Conservation (phyloP, 2,329 filamentous ascomycete species). For the Sphaceloma murrayae region DNA sequence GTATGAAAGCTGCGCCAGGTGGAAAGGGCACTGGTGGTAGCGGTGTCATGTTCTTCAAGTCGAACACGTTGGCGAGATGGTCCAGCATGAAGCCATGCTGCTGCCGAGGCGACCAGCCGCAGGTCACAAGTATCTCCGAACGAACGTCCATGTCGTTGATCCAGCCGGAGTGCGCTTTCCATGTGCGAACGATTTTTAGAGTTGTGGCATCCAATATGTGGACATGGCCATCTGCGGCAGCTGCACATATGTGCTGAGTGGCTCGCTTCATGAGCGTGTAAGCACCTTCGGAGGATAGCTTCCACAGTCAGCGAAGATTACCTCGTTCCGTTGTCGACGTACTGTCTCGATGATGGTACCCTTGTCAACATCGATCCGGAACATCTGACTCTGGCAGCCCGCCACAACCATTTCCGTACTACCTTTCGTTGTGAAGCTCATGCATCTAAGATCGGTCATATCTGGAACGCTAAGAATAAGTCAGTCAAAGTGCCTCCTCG, state of each 20-base stretch:
- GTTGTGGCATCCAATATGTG: slow-evolving; percentile 75
- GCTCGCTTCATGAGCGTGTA: slow-evolving; percentile 90
- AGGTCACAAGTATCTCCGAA: slow-evolving; percentile 90
- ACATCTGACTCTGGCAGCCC: slow-evolving; percentile 77
- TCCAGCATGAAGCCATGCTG: slow-evolving; percentile 74
- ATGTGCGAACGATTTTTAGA: slow-evolving; percentile 71
- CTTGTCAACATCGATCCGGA: slow-evolving; percentile 58
- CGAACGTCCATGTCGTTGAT: slow-evolving; percentile 97
- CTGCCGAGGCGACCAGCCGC: slow-evolving; percentile 80
- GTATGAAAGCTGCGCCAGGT: slow-evolving; percentile 83
- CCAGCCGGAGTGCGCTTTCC: slow-evolving; percentile 79
- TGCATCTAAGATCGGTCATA: slow-evolving; percentile 83
- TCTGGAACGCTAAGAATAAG: slow-evolving; percentile 49
- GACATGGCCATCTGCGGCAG: slow-evolving; percentile 70
- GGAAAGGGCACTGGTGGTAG: slow-evolving; percentile 88
- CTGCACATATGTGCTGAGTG: slow-evolving; percentile 79
- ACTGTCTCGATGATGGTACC: slow-evolving; percentile 36
- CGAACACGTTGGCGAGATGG: slow-evolving; percentile 88
- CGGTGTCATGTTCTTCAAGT: slow-evolving; percentile 80
- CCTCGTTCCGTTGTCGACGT: slow-evolving; percentile 15
- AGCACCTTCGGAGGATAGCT: slow-evolving; percentile 62
- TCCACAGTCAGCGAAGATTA: slow-evolving; percentile 4
- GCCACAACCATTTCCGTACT: slow-evolving; percentile 77
- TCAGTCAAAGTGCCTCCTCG: background rate
- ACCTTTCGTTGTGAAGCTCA: slow-evolving; percentile 86